Base-by-base conservation (phyloP, 2,329 filamentous ascomycete species). In the Trichoderma sp. region DNA sequence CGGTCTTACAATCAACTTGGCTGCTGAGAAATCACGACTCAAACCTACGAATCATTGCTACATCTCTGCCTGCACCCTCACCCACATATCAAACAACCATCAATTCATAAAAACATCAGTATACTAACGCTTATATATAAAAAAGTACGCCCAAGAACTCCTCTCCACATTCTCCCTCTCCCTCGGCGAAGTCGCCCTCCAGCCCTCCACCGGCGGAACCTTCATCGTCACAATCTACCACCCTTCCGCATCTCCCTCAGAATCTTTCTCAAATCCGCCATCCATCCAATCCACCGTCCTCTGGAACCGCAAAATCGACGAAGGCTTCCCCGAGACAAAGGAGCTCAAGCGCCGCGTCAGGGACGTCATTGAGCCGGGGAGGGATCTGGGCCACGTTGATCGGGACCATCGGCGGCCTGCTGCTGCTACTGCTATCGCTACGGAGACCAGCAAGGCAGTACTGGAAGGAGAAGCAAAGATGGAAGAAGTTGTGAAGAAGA, bases 241-340 rank as follows among this genome's bases (percentile, higher is more conserved):
- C 64, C 68, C 71, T 49, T 81, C 81, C 59, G 11, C 33, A 13
- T 80, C 74, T 40, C 72, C 77, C 76, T 75, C 70, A 70, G 6
- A 71, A 70, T 43, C 19, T 33, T 57, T 64, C 21, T 37, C 43
- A 11, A 5, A 33, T 35, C 21, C 63, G 33, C 35, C 70, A 63
- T 69, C 61, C 52, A 57, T 70, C 24, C 10, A 72, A 16, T 77
- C 81, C 68, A 87, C 85, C 35, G 76, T 91, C 3, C 83, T 98
- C 37, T 99, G 96, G 96, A 93, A 98, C 83, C 87, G 96, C 71
- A 96, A 94, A 78, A 77, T 81, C 4, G 91, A 97, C 76, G 92
- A 92, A 35, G 94, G 96, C 0, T 99, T 99, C 80, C 96, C 95
- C 71, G 94, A 97, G 82, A 94, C 92, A 2, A 97, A 97, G 81